phyloP scores from a whole-genome alignment of 495 filamentous ascomycete genomes.

The Usnea hakonensis region DNA sequence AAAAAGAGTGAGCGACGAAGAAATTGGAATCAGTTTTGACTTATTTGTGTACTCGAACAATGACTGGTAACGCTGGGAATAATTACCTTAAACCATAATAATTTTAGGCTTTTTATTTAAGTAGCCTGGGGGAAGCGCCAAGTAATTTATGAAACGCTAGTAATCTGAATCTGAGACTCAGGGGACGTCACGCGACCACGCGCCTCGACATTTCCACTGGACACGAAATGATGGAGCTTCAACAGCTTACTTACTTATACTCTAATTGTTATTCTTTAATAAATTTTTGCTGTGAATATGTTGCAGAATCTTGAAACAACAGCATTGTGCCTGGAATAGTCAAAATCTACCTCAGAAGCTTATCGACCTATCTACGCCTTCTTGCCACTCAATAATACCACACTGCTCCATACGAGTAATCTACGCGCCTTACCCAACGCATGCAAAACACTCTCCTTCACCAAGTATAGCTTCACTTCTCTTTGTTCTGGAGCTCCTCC shows the following conservation, averaged over 20 bases:
- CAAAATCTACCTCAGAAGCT: neutral
- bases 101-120: too few relatives aligned
- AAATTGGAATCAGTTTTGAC: neutral
- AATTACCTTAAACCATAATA: neutral
- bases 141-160: slow-evolving; percentile 7
- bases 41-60: neutral
- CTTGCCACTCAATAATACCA: slow-evolving; percentile 10
- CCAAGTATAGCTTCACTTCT: slow-evolving; percentile 6
- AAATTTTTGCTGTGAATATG: too few relatives aligned
- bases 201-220: slow-evolving; percentile 1
- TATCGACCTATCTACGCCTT: neutral
- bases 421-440: neutral
- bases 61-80: neutral
- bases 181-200: neutral
- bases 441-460: neutral
- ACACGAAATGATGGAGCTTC: too few relatives aligned
- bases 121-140: slow-evolving; percentile 3
- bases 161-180: slow-evolving; percentile 9
- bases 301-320: slow-evolving; percentile 2
- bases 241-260: neutral
- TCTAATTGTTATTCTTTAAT: too few relatives aligned
- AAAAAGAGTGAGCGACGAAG: neutral
- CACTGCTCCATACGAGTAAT: too few relatives aligned
- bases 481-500: neutral
- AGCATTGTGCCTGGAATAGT: neutral